A percentile compares a stretch with the other conserved stretches of the same genome.
These are phyloP conservation scores for Boletus tylopilopsis DNA, from an alignment of 768 basidiomycete species.

Conservation along the genomic window DNA sequence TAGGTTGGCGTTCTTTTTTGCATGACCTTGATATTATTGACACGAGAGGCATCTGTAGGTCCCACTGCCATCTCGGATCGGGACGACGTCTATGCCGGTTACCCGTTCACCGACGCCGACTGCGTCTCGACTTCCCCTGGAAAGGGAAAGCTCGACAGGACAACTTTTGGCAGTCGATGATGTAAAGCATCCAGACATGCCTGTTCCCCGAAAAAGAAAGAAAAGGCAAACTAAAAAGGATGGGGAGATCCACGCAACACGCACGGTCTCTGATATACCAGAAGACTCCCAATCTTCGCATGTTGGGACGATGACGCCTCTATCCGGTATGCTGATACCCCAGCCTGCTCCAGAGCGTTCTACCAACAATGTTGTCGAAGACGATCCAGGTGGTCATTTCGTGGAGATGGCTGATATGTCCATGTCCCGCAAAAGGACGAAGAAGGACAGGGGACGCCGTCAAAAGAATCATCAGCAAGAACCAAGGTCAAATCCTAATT, in stretches of 20 bases:
- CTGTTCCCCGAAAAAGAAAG: slow-evolving; percentile 1
- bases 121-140: not conserved
- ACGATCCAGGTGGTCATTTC: no score
- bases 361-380: no score
- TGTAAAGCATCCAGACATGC: not conserved
- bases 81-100: not conserved
- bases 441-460: not conserved
- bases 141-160: not conserved
- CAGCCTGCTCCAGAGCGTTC: no score
- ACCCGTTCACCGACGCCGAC: not conserved
- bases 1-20: not conserved
- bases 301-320: not conserved
- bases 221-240: not conserved
- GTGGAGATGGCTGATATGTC: no score
- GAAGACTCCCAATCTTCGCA: no score
- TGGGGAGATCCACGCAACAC: no score
- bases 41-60: not conserved
- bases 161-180: not conserved
- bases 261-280: no score
- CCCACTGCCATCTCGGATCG: not conserved
- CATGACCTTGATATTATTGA: no score
- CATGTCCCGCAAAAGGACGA: slow-evolving; percentile 1
- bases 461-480: not conserved
- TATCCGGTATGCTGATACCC: no score
- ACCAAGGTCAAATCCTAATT: not conserved